These are phyloP conservation scores for Sanghuangporus sanghuang DNA, from an alignment of 1,284 basidiomycete genomes.

Conservation along the genomic window DNA sequence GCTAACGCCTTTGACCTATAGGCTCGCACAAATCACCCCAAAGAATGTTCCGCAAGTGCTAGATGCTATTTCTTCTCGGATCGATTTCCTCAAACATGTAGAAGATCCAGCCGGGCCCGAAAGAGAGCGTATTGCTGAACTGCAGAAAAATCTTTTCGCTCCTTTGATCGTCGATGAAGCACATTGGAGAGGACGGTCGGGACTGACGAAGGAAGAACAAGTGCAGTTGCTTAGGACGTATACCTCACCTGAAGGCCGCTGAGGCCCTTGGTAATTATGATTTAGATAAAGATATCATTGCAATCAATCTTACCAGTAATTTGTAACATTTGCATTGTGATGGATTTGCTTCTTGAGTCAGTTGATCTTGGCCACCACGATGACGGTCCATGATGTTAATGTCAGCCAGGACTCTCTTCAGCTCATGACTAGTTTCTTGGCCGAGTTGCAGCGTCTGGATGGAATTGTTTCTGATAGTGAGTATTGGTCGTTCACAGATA, in stretches of 20 bases:
- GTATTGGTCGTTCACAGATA: no score
- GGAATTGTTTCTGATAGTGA: no score
- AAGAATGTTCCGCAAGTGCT: conserved; percentile 52
- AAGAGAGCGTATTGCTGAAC: conserved; percentile 24
- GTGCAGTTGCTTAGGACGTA: conserved; percentile 20
- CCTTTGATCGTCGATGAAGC: conserved; percentile 28
- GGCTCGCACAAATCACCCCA: conserved; percentile 57
- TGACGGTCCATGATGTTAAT: no score
- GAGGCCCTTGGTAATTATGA: no score
- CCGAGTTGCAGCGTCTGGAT: no score
- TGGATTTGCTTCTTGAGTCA: no score
- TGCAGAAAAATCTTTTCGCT: conserved; percentile 20
- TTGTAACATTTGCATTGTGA: no score
- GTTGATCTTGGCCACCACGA: no score
- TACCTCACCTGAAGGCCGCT: neutral
- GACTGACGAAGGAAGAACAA: conserved; percentile 61
- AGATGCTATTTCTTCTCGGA: conserved; percentile 36
- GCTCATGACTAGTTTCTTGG: no score
- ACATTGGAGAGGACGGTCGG: conserved; percentile 76
- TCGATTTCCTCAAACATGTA: neutral
- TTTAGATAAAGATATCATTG: no score
- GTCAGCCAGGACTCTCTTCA: no score
- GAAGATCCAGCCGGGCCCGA: neutral
- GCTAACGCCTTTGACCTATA: conserved; percentile 22
- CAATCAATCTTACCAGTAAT: no score